These are phyloP conservation scores for Cyclotella atomus DNA, from an alignment of 108 stramenopile genomes.

Conservation along the genomic window DNA sequence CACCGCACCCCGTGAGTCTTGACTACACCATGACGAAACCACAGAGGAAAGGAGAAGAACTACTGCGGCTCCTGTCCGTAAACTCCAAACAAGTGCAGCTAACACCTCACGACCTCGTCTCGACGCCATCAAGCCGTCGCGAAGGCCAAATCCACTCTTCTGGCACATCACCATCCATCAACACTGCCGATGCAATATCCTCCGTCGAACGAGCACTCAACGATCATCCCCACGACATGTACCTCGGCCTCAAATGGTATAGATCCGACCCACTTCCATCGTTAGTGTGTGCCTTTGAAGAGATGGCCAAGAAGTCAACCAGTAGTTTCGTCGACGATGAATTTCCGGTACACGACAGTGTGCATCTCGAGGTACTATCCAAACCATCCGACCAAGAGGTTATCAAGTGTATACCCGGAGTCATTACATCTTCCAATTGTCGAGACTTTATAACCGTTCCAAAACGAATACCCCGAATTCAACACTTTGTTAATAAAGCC, in stretches of 20 bases:
- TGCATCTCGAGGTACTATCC: neutral
- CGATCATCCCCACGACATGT: neutral
- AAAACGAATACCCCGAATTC: neutral
- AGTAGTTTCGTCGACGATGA: slow-evolving; percentile 8
- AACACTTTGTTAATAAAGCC: slow-evolving; percentile 11
- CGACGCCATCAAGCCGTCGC: neutral
- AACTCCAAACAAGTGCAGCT: neutral
- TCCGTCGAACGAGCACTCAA: neutral
- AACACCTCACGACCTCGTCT: slow-evolving; percentile 3
- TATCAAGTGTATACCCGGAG: slow-evolving; percentile 9
- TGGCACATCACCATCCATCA: neutral
- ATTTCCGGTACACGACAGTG: slow-evolving; percentile 2
- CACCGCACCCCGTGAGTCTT: too few species aligned
- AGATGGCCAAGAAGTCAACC: neutral
- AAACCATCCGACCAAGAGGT: neutral
- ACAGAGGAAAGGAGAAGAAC: neutral
- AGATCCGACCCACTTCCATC: slow-evolving; percentile 5
- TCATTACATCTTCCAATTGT: slow-evolving; percentile 11
- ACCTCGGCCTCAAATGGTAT: slow-evolving; percentile 17
- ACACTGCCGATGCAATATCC: neutral
- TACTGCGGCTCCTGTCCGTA: neutral
- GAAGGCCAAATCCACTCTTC: neutral
- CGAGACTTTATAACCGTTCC: slow-evolving; percentile 6
- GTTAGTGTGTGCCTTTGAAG: neutral
- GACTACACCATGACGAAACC: too few species aligned